phyloP scores from a whole-genome alignment of 2,329 filamentous ascomycete genomes.

The Polychaeton citri region DNA sequence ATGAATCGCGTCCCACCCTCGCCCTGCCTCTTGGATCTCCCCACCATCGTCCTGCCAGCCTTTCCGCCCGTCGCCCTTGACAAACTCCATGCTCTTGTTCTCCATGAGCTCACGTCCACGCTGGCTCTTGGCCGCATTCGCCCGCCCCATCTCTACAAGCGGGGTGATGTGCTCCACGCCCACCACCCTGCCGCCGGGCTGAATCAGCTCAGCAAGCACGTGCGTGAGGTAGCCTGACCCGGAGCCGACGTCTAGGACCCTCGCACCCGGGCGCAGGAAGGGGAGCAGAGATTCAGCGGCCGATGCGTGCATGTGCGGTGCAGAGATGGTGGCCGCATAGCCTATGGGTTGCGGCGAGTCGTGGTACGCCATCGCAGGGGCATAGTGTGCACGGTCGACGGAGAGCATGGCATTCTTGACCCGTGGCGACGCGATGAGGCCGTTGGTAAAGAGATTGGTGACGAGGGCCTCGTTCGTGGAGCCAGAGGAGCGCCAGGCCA shows the following conservation, averaged over 20 bases:
- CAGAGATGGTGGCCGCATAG: constrained; percentile 54
- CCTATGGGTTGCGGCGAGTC: constrained; percentile 60
- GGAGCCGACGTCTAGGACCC: constrained; percentile 36
- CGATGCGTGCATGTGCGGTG: constrained; percentile 59
- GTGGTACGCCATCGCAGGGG: constrained; percentile 56
- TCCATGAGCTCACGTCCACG: constrained; percentile 44
- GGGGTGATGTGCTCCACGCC: constrained; percentile 38
- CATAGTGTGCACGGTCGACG: constrained; percentile 80
- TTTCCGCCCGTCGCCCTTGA: constrained; percentile 52
- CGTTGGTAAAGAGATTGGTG: constrained; percentile 59
- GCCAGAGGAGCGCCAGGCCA: constrained; percentile 87
- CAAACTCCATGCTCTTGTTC: constrained; percentile 52
- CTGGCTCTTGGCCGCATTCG: constrained; percentile 31
- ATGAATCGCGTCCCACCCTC: constrained; percentile 82
- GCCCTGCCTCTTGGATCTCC: constrained; percentile 15
- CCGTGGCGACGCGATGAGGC: constrained; percentile 56
- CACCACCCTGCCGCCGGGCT: constrained; percentile 29
- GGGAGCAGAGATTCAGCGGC: constrained; percentile 51
- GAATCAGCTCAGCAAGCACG: constrained; percentile 67
- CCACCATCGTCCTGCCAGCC: constrained; percentile 33
- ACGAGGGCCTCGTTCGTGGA: constrained; percentile 61
- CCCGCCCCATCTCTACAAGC: constrained; percentile 26
- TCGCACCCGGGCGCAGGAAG: constrained; percentile 38
- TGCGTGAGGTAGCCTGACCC: constrained; percentile 67
- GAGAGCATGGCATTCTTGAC: constrained; percentile 71